These are phyloP conservation scores for Taxillus chinensis DNA, from an alignment of 164 flowering plant genomes.

Conservation along the genomic window DNA sequence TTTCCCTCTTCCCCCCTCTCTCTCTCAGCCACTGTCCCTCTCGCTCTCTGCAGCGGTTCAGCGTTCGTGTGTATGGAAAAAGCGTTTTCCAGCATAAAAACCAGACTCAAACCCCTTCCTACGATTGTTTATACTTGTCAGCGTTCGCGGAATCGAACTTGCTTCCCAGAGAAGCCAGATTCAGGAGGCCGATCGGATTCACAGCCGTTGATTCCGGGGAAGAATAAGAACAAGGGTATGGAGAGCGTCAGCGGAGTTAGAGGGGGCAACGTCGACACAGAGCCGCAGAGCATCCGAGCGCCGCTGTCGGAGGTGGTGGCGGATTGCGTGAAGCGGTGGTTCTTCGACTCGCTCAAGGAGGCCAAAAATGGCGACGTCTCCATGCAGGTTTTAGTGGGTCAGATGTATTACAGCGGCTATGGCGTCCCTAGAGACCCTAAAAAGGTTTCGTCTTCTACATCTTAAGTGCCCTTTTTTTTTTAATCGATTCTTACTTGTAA, in stretches of 20 bases:
- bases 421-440: conserved; percentile 58
- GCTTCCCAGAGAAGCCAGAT: not conserved
- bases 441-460: conserved; percentile 34
- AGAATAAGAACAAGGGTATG: not conserved
- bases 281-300: conserved; percentile 6
- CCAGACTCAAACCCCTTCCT: conserved; percentile 11
- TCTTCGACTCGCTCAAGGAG: conserved; percentile 72
- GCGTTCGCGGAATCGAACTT: not conserved
- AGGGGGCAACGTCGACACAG: not conserved
- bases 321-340: conserved; percentile 77
- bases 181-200: not conserved
- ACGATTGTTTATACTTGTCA: not conserved
- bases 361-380: conserved; percentile 70
- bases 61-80: conserved; percentile 25
- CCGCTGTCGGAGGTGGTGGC: conserved; percentile 66
- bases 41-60: too few relatives aligned
- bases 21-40: not conserved
- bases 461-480: not conserved
- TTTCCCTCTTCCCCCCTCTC: too few relatives aligned
- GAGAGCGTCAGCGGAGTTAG: not conserved
- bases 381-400: conserved; percentile 89
- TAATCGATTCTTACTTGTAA: not conserved
- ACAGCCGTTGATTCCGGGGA: not conserved
- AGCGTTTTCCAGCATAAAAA: conserved; percentile 14
- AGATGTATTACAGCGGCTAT: conserved; percentile 87